phyloP scores from a whole-genome alignment of 2,329 filamentous ascomycete species.

The Pyricularia grisea region DNA sequence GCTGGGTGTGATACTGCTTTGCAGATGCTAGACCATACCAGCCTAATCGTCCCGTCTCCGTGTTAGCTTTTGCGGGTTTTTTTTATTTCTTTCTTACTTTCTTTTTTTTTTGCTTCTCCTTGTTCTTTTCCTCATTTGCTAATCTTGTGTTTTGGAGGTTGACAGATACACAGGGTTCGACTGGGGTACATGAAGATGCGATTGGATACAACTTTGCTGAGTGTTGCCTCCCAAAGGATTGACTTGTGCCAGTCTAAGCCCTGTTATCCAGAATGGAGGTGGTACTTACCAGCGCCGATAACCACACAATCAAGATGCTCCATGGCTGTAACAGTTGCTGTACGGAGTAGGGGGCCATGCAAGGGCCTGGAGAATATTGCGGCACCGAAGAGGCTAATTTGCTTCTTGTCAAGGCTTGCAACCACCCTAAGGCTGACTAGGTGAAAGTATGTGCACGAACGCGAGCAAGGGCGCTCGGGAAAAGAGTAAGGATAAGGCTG shows the following conservation, averaged over 20 bases:
- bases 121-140: neutral
- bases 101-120: neutral
- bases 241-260: neutral
- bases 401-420: neutral
- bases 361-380: neutral
- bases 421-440: neutral
- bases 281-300: conserved; percentile 40
- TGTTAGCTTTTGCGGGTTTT: neutral
- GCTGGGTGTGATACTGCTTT: conserved; percentile 49
- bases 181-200: neutral
- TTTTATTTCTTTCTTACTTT: neutral
- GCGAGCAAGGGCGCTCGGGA: neutral
- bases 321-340: conserved; percentile 16
- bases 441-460: neutral
- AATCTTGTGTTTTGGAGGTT: neutral
- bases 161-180: neutral
- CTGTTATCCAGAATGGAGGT: neutral
- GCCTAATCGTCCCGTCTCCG: conserved; percentile 10
- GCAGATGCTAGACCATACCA: conserved; percentile 45
- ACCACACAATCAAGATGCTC: conserved; percentile 37
- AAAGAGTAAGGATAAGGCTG: neutral
- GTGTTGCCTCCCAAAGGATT: neutral
- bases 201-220: neutral
- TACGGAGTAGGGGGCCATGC: neutral
- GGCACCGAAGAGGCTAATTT: neutral